Evolutionary conservation across 345 rosid genomes (phyloP), one percentile per base, ranked within the genome.

Genomic region (Diplotaxis tenuifolia): DNA sequence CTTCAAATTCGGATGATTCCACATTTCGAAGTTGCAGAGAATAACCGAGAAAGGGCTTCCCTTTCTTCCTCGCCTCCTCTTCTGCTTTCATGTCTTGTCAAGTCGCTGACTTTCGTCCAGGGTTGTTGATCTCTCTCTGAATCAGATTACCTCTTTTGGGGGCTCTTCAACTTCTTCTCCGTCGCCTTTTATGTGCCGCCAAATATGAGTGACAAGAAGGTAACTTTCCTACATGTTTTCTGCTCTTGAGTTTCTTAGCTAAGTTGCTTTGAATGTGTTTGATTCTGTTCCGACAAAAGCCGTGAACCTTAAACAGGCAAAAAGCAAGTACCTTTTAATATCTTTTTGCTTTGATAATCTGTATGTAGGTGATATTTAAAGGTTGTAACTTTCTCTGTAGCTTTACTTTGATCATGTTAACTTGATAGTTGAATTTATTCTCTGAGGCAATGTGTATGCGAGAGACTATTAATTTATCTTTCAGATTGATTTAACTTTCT

Each of bases 21-120:
- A 62, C 71, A 34, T 60, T 78, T 76, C 67, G 85, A 65, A 71
- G 32, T 69, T 50, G 77, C 36, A 75, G 82, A 76, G 61, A 70
- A 74, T 80, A 78, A 65, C 54, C 78, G 53, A 55, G 69, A 85
- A 82, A 83, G 82, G 84, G 74, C 76, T 79, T 72, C 2, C 67
- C 49, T 65, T 66, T 59, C 65, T 40, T 70, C 54, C 58, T 66
- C 38, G 54, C 58, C 42, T 71, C 80, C 58, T 31, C 76, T 65
- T 31, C 76, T 65, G 53, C n/a, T 86, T 91, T 86, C 94, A 93
- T 91, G 98, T 91, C 96, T 94, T 87, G 96, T 94, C 81, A 91
- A 74, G 50, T 84, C 85, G 61, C 60, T 79, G 60, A 73, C 67
- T 70, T 81, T 78, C 69, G 79, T 84, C 75, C 81, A 45, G 87